Evolutionary conservation across 352 stramenopile genomes (phyloP), one percentile per base, ranked within the genome.

Genomic region (Pythium utonaiense): DNA sequence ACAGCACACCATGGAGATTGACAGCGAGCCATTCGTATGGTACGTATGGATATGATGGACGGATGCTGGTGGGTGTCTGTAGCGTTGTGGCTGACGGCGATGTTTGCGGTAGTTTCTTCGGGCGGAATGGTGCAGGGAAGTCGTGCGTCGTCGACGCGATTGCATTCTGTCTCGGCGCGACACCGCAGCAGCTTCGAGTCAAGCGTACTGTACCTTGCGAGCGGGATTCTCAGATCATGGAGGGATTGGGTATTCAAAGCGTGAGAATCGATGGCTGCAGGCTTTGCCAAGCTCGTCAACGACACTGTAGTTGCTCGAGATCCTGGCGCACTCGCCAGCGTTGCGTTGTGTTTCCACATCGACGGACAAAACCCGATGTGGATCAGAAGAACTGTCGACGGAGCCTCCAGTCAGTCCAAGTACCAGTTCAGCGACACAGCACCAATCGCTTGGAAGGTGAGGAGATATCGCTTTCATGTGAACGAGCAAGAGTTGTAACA

Each of bases 71-170:
- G 13, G 27, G 7, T 19, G 12, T 53, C 25, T 57, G 17, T 33
- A 30, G 40, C 21, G 21, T 0, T 6, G 7, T 21, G 5, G 14
- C 22, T 53, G 6, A 5, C 30, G 17, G n/a, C n/a, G 6, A 31
- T 55, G 9, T 28, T 48, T 24, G 3, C 13, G 1, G 2, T 25
- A 73, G 60, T 22, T 49, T 69, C 31, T 69, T 73, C 34, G 65
- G 65, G 30, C 65, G 65, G 14, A 72, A 72, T 50, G 65, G 65
- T 5, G 30, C 60, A 3, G 65, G 65, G 17, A 72, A 72, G 38
- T 69, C 60, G 33, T 72, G 65, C 28, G 48, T 72, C 14, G 60
- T 72, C 16, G 65, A 72, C 49, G 65, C 65, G 22, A 66, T 72
- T 31, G 65, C 65, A 12, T 72, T 69, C 34, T 62, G 60, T 36